Evolutionary conservation across 139 green algal species (phyloP).

Genomic region (Coccomyxa sp.): DNA sequence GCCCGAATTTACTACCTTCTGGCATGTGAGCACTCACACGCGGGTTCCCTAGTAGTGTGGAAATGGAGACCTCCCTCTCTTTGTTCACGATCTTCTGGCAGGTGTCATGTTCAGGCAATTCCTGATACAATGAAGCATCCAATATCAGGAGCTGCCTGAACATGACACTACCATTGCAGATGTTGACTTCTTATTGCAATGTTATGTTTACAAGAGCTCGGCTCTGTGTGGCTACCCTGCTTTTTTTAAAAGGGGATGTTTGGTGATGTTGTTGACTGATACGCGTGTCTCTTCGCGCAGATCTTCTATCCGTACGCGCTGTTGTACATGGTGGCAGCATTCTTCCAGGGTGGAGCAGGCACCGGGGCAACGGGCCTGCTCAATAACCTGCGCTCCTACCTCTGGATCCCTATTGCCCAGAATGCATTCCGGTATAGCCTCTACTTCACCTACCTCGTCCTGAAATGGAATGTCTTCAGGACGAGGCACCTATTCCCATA

Average conservation of each 20-base stretch:
- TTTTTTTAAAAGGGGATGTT: too few relatives aligned
- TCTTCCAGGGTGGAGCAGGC: constrained; percentile 39
- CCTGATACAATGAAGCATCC: too few relatives aligned
- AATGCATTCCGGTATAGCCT: constrained; percentile 33
- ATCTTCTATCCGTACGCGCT: constrained; percentile 29
- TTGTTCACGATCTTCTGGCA: too few relatives aligned
- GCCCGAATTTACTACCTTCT: constrained; percentile 9
- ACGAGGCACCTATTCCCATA: not conserved
- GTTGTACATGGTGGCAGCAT: constrained; percentile 31
- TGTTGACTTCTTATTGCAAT: too few relatives aligned
- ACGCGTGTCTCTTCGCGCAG: not conserved
- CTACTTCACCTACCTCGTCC: not conserved
- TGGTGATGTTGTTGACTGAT: too few relatives aligned
- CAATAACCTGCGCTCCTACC: constrained; percentile 63
- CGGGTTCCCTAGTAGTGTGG: too few relatives aligned
- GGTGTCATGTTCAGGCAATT: too few relatives aligned
- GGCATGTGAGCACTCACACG: not conserved
- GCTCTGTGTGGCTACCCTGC: too few relatives aligned
- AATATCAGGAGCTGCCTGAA: too few relatives aligned
- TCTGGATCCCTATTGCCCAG: constrained; percentile 79
- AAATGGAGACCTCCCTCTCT: too few relatives aligned
- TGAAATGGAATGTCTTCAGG: not conserved
- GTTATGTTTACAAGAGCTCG: too few relatives aligned
- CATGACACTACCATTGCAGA: too few relatives aligned
- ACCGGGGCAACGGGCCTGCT: constrained; percentile 61